Evolutionary conservation across 208 protist species (phyloP), one percentile per base, ranked within the genome.

Genomic region (Wallacemonas sp.): DNA sequence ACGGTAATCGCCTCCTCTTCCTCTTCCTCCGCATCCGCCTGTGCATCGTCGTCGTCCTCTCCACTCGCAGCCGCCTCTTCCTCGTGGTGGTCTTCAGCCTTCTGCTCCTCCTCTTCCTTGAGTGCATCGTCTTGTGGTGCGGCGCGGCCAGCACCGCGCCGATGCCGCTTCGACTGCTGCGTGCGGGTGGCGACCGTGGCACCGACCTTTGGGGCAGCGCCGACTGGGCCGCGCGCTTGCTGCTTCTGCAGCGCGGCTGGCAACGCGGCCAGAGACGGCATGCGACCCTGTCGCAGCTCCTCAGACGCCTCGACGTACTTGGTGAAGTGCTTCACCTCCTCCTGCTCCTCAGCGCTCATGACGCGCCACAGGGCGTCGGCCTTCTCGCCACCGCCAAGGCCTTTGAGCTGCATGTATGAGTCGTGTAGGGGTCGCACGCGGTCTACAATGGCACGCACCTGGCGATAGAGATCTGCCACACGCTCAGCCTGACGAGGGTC

Each of bases 221-320:
- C 48, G 11, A 47, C 52, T 6, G 61, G 29, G 6, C 61, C 34
- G 2, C 36, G n/a, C 21, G 9, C 29, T 34, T 67, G 43, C 14
- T 34, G 38, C 38, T 23, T 34, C 38, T 63, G 33, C 23, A 49
- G 16, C 17, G 11, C 9, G 5, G 38, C 36, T 29, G 34, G 34
- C 38, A 49, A 2, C 46, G 19, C 55, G 61, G 52, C 2, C 19
- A 43, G 24, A 6, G 62, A 60, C 11, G 76, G 76, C 0, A 78
- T 23, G 26, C 62, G 66, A 16, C 76, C 70, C 33, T 70, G 38
- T 9, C 62, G 64, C 19, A 81, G 29, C 39, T 65, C 44, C 30
- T 64, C 65, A 17, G 78, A 55, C 46, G 68, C 71, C 30, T 56
- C 32, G 23, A 78, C 26, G 61, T 54, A 78, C 36, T 64, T 19